Evolutionary conservation across 306 rosid genomes (phyloP).

Genomic region (Sicyos edulis): DNA sequence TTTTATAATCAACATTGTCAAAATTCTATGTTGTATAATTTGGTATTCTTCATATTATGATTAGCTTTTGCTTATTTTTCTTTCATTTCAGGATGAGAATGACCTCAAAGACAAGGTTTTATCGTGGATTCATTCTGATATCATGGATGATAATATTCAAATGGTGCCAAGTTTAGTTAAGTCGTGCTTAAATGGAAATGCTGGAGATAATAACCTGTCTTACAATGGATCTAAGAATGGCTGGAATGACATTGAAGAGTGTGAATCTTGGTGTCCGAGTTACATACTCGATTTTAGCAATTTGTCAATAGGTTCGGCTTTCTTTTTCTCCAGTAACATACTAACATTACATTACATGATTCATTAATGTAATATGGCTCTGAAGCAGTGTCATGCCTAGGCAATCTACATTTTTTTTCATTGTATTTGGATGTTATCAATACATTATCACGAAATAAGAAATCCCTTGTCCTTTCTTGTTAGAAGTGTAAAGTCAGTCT

Average conservation of each 20-base stretch:
- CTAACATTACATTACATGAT: constrained; percentile 20
- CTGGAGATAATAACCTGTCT: constrained; percentile 27
- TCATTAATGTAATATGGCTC: constrained; percentile 11
- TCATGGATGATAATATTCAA: constrained; percentile 93
- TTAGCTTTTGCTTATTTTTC: constrained; percentile 12
- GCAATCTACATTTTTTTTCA: not conserved
- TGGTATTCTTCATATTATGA: constrained; percentile 13
- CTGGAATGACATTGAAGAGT: constrained; percentile 28
- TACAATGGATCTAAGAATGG: constrained; percentile 33
- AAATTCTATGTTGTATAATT: not conserved
- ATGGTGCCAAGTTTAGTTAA: constrained; percentile 47
- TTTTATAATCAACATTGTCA: not conserved
- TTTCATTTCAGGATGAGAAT: constrained; percentile 50
- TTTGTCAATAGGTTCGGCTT: constrained; percentile 68
- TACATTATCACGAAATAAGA: not conserved
- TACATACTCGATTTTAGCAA: constrained; percentile 89
- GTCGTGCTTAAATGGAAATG: constrained; percentile 33
- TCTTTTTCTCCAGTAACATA: constrained; percentile 19
- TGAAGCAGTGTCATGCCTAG: not conserved
- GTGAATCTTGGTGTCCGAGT: constrained; percentile 71
- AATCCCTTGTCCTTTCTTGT: not conserved
- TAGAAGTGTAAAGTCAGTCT: not conserved
- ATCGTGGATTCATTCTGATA: constrained; percentile 87
- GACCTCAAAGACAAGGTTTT: constrained; percentile 44
- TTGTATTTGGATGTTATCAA: not conserved